Conservation (phyloP, 2,329 filamentous ascomycete species). For the Monosporascus sp. region DNA sequence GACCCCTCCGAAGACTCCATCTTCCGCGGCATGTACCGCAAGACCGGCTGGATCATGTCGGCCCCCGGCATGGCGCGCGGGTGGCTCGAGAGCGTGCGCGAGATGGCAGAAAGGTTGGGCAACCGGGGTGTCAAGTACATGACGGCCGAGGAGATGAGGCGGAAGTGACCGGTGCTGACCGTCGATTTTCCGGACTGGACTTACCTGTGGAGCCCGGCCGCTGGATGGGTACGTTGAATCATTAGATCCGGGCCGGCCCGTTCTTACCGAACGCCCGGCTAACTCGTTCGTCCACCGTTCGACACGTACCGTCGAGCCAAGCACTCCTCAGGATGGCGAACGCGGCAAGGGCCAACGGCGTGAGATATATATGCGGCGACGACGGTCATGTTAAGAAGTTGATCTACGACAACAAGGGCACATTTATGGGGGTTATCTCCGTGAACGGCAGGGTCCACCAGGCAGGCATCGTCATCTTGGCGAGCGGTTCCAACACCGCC, state of each 20-base stretch:
- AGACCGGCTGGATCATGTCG: constrained; percentile 27
- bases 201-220: constrained; percentile 19
- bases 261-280: no score
- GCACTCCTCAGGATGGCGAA: constrained; percentile 28
- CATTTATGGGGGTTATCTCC: constrained; percentile 44
- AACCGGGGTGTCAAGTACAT: constrained; percentile 22
- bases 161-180: constrained; percentile 24
- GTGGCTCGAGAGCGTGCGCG: constrained; percentile 25
- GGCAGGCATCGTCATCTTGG: constrained; percentile 58
- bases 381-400: constrained; percentile 16
- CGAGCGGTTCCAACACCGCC: constrained; percentile 63
- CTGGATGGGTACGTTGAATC: constrained; percentile 24
- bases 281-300: no score
- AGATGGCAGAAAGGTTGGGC: constrained; percentile 17
- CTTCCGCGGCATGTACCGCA: constrained; percentile 25
- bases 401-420: constrained; percentile 18
- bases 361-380: constrained; percentile 23
- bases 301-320: constrained; percentile 17
- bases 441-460: constrained; percentile 39
- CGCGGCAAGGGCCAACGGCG: constrained; percentile 21
- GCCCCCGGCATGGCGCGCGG: constrained; percentile 20
- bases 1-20: constrained; percentile 13
- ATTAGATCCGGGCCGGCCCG: no score
- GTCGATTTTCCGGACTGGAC: constrained; percentile 23
- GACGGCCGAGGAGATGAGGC: constrained; percentile 18